Base-by-base conservation (phyloP, 2,329 filamentous ascomycete genomes). In the Fusarium siculi region DNA sequence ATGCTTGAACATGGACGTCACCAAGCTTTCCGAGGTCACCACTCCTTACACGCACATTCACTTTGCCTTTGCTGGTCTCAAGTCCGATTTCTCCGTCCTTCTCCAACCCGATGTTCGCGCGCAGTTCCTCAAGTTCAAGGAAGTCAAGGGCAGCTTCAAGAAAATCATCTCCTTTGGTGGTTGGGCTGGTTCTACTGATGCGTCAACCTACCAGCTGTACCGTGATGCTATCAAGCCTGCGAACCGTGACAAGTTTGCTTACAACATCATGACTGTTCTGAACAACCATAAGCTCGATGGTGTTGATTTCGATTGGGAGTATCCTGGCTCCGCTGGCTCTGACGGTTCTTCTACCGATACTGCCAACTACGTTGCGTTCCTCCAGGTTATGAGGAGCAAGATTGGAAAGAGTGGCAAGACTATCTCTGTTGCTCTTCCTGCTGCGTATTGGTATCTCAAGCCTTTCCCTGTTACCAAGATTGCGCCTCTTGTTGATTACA, bases 301-400 rank as follows among this genome's bases (percentile, higher is more conserved):
- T 1, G 75, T 86, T 15, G 84, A 86, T 49, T 75, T 86, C 46
- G 84, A 86, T 70, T 88, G 85, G 86, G 85, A 86, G 61, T 86
- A 86, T 60, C 82, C 82, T 2, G 80, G 78, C 1, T 80, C 79
- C 37, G 75, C 25, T 82, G 52, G 58, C 15, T 57, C 64, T 14
- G 52, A 56, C 0, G 74, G 78, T 4, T 76, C 80, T 0, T 75
- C 58, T 9, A 84, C 82, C 0, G 80, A 82, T 18, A 78, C 76
- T 2, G n/a, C 65, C 23, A 77, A 80, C 59, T 82, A 82, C 43
- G 81, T 81, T 53, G 79, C 76, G 43, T 81, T 82, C 55, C 70
- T 84, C 70, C 80, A 76, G 37, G 32, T 77, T 7, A 70, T 81
- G 54, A 74, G 74, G 21, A 65, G 68, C 34, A 71, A 77, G 61